Conservation (phyloP, 495 filamentous ascomycete species). For the Xylaria venustula region DNA sequence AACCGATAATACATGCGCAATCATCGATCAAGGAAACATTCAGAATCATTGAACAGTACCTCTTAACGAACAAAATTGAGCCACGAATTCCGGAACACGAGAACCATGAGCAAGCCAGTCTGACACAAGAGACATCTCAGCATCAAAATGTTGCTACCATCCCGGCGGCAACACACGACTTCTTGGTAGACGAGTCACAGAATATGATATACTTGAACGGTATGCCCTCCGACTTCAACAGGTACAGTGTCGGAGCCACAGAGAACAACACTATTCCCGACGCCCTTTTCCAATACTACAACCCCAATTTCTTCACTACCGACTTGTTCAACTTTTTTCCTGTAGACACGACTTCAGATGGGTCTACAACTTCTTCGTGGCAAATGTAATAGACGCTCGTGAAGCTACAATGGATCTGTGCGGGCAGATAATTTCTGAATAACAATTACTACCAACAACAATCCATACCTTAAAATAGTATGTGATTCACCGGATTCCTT, state of each 20-base stretch:
- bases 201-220: not conserved
- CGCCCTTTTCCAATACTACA: not conserved
- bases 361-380: not conserved
- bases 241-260: not conserved
- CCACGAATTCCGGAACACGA: not conserved
- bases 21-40: not conserved
- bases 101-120: not conserved
- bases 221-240: not conserved
- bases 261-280: not conserved
- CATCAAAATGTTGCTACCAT: not conserved
- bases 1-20: conserved; percentile 10
- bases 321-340: not conserved
- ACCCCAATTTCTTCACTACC: not conserved
- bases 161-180: not conserved
- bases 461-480: too few relatives aligned
- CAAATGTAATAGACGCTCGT: not conserved
- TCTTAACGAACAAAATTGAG: not conserved
- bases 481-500: too few relatives aligned
- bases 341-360: not conserved
- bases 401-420: too few relatives aligned
- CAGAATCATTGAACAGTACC: not conserved
- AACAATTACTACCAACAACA: too few relatives aligned
- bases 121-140: not conserved
- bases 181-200: not conserved
- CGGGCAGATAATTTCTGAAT: too few relatives aligned